Base-by-base conservation (phyloP, 2,329 filamentous ascomycete species). In the Westerdykella sp. region DNA sequence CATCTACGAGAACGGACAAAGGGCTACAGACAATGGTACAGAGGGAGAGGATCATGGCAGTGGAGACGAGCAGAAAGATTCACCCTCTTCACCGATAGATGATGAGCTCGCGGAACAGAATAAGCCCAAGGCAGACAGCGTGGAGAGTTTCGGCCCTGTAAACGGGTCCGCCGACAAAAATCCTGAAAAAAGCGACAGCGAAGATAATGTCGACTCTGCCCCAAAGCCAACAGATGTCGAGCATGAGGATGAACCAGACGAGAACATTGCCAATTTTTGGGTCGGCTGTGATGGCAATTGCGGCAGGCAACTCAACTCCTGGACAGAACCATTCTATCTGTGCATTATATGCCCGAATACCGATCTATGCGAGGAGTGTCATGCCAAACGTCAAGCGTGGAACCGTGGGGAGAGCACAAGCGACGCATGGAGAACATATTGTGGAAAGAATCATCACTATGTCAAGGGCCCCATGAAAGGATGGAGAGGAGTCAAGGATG, bases 401-500 rank as follows among this genome's bases (percentile, higher is more conserved):
- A 47, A 47, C 34, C 25, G 43, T 2, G 44, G 40, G 12, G 30
- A 23, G 16, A 30, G 22, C 4, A n/a, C 41, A 34, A 3, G 35
- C 18, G 31, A 34, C 13, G n/a, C n/a, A 21, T 44, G 39, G 41
- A 15, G 5, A 3, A 18, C 16, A 2, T 53, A 40, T 18, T 56
- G 53, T 34, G 48, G 40, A 3, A 30, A 38, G 12, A 41, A 49
- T 25, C 53, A 55, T 31, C 39, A 37, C 4, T 55, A 54, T 32
- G 28, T 53, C 31, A 56, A 50, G 39, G 48, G 42, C 2, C 48
- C 51, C 3, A 48, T 55, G 15, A 42, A 50, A 25, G 48, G 45
- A 0, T 56, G 53, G 53, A 42, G 46, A 35, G 50, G 46, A 11
- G 32, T 53, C n/a, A 50, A 49, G 18, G 39, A 51, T 23, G 53